phyloP scores from a whole-genome alignment of 1,284 basidiomycete species.

The Trametes sp. region DNA sequence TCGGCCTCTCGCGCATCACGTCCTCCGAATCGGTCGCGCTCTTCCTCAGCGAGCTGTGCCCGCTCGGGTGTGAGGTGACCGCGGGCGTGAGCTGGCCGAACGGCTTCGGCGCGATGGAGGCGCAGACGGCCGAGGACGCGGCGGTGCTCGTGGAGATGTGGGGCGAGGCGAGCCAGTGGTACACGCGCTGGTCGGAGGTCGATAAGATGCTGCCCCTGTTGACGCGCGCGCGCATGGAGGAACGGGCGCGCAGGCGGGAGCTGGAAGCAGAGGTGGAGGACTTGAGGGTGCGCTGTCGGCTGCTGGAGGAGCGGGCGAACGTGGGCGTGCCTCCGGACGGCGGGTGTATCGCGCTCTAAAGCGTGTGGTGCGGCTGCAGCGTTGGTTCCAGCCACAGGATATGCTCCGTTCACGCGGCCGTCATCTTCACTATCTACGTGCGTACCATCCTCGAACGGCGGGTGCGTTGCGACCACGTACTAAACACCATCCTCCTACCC shows the following conservation, averaged over 20 bases:
- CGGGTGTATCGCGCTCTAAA: slow-evolving; percentile 36
- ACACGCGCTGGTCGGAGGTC: slow-evolving; percentile 53
- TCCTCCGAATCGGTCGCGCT: slow-evolving; percentile 53
- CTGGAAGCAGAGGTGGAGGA: slow-evolving; percentile 61
- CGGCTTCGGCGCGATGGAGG: slow-evolving; percentile 28
- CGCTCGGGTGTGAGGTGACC: slow-evolving; percentile 49
- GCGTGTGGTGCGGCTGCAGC: neutral
- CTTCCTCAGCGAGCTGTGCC: slow-evolving; percentile 60
- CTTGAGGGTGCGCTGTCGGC: slow-evolving; percentile 52
- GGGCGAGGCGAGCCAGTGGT: slow-evolving; percentile 42
- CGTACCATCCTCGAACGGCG: no score
- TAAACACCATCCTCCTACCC: no score
- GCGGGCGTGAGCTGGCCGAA: slow-evolving; percentile 43
- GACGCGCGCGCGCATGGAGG: slow-evolving; percentile 55
- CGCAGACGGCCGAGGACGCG: slow-evolving; percentile 19
- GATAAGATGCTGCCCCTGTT: slow-evolving; percentile 55
- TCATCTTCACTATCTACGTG: no score
- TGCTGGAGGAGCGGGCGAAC: slow-evolving; percentile 50
- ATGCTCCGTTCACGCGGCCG: neutral
- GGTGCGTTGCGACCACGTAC: no score
- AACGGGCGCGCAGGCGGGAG: slow-evolving; percentile 48
- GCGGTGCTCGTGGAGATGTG: slow-evolving; percentile 30
- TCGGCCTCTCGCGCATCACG: slow-evolving; percentile 58
- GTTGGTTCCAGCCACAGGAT: neutral
- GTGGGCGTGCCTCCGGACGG: slow-evolving; percentile 31